Evolutionary conservation across 2,329 filamentous ascomycete species (phyloP).

Genomic region (Colletotrichum lini): DNA sequence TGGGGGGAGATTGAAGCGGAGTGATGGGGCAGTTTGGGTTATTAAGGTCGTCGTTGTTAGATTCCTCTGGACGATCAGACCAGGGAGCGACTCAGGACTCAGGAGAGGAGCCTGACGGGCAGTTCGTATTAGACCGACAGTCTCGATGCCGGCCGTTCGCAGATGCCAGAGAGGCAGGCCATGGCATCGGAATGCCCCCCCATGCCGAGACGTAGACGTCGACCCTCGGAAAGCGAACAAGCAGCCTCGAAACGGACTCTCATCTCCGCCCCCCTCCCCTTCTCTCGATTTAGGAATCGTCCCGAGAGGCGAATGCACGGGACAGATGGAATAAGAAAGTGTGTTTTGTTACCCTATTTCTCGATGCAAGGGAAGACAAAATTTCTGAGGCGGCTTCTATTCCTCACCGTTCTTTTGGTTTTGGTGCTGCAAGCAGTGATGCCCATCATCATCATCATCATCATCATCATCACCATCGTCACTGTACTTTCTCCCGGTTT

Average conservation of each 20-base stretch:
- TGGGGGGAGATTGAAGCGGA: constrained; percentile 30
- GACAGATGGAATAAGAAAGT: constrained; percentile 13
- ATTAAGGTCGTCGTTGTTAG: background rate
- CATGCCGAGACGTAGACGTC: constrained; percentile 8
- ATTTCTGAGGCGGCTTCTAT: too few relatives aligned
- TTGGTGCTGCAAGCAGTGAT: too few relatives aligned
- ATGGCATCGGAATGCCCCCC: background rate
- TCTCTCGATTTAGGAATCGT: constrained; percentile 27
- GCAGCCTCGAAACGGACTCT: constrained; percentile 25
- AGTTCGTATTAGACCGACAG: constrained; percentile 27
- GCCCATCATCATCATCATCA: too few relatives aligned
- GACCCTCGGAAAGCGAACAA: constrained; percentile 27
- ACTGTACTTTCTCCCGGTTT: background rate
- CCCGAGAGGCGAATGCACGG: constrained; percentile 5
- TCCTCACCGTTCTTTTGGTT: background rate
- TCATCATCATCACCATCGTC: background rate
- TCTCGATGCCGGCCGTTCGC: background rate
- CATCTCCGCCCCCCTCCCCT: constrained; percentile 28
- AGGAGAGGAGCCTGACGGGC: background rate
- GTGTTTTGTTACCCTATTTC: background rate
- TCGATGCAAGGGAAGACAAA: too few relatives aligned
- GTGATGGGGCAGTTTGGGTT: background rate
- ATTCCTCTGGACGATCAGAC: constrained; percentile 3
- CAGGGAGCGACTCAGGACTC: constrained; percentile 17
- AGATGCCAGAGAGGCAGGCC: too few relatives aligned